Conservation (phyloP, 225 moss, liverwort and hornwort genomes). For the Polytrichum formosum region DNA sequence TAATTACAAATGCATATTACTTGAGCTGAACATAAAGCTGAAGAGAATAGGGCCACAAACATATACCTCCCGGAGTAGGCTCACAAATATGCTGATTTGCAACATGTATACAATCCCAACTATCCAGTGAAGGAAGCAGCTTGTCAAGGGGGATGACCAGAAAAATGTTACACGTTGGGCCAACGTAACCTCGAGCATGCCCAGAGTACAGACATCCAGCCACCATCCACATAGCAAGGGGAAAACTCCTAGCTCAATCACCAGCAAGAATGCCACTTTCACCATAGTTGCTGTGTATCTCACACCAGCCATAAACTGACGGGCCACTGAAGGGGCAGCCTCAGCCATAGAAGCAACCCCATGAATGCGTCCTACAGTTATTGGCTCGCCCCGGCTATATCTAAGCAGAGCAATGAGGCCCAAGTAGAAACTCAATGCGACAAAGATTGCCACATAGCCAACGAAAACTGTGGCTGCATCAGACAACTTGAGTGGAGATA, state of each 20-base stretch:
- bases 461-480: constrained; percentile 57
- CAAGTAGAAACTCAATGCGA: constrained; percentile 57
- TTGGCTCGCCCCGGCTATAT: constrained; percentile 58
- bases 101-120: constrained; percentile 64
- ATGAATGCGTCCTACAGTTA: constrained; percentile 42
- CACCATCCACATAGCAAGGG: constrained; percentile 71
- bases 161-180: constrained; percentile 54
- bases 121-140: constrained; percentile 65
- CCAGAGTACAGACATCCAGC: constrained; percentile 66
- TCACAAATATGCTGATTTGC: constrained; percentile 66
- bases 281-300: constrained; percentile 54
- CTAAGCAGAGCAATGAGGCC: constrained; percentile 51
- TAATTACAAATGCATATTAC: neutral
- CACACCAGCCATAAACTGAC: constrained; percentile 53
- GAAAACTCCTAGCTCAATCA: constrained; percentile 63
- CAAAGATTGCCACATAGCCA: constrained; percentile 48
- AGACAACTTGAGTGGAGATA: constrained; percentile 49
- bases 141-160: constrained; percentile 61
- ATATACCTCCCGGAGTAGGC: constrained; percentile 54
- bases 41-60: neutral
- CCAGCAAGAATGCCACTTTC: constrained; percentile 52
- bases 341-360: constrained; percentile 55
- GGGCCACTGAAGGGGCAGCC: constrained; percentile 42
- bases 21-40: neutral
- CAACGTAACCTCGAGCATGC: constrained; percentile 53